Percentiles rank a stretch among this genome's conserved stretches.
Evolutionary conservation across 116 monocot genomes (phyloP).

Genomic region (Trichopus zeylanicus): DNA sequence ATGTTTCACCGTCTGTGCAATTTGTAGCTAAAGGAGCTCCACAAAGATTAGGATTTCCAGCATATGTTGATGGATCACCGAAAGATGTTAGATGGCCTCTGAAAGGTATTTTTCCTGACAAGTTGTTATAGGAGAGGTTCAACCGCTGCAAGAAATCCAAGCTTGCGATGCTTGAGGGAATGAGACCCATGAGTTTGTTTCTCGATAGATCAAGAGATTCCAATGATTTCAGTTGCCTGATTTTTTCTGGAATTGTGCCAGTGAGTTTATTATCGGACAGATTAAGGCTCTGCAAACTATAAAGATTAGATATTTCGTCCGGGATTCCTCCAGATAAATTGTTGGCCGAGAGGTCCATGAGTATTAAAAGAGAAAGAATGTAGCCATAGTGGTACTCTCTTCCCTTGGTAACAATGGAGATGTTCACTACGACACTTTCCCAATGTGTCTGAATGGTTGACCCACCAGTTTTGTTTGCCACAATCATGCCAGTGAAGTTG

Average conservation of each 20-base stretch:
- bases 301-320: constrained; percentile 3
- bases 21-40: constrained; percentile 2
- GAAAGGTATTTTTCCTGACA: constrained; percentile 15
- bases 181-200: constrained; percentile 13
- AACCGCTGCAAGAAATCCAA: constrained; percentile 6
- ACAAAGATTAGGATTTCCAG: constrained; percentile 14
- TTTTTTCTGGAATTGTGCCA: background rate
- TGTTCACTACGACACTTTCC: too few species aligned
- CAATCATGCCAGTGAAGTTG: constrained; percentile 2
- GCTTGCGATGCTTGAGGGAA: constrained; percentile 2
- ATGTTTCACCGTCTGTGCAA: background rate
- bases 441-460: background rate
- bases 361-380: background rate
- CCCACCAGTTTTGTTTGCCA: background rate
- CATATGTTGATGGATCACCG: constrained; percentile 1
- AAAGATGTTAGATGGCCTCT: constrained; percentile 12
- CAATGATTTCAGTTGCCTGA: background rate
- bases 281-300: constrained; percentile 1
- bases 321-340: constrained; percentile 9
- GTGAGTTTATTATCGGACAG: constrained; percentile 8
- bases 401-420: background rate
- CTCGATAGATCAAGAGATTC: constrained; percentile 18
- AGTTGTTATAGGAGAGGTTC: constrained; percentile 20
- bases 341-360: constrained; percentile 8
- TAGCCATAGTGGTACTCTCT: background rate